Base-by-base conservation (phyloP, 1,284 basidiomycete species). In the Fistulina hepatica region DNA sequence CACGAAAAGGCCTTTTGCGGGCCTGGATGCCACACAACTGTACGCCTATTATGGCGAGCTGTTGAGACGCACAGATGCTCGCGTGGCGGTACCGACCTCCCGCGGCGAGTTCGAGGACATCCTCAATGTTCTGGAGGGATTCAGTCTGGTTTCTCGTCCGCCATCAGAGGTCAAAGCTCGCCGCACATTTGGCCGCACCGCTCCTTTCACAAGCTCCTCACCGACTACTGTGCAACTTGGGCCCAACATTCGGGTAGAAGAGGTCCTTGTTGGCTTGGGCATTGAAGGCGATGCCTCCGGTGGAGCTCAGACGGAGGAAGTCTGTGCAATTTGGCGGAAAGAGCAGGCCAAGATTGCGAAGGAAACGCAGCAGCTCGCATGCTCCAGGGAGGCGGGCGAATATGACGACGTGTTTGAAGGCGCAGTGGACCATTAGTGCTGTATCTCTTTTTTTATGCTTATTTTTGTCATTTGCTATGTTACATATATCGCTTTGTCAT, bases 61-160 rank as follows among this genome's bases (percentile, higher is more conserved):
- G 32, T 67, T 88, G 9, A 61, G 64, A 5, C 70, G 77, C 15
- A 61, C 65, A 9, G 71, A 73, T 11, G 60, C 57, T 15, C 65
- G 64, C 5, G 53, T 72, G 8, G 80, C 84, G 47, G 57, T 65
- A 0, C 64, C 79, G 3, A 80, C 79, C 4, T 81, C 77, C 7
- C 69, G 81, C 6, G 79, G 71, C 52, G 83, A 88, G 47, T 86
- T 86, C 47, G 62, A 65, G 0, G 83, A 88, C 45, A 60, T 88
- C 2, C 52, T 81, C 1, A 71, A 71, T 16, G 59, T 88, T 39
- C 60, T 88, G 23, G 84, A 88, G 55, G 81, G 77, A 5, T 65
- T 70, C 3, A 84, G 83, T 3, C 61, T 86, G 1, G 58, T 82
- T 5, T 48, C 54, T 16, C 34, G 46, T 15, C 45, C 56, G 17